A percentile compares a stretch with the other conserved stretches of the same genome.
phyloP scores from a whole-genome alignment of 192 early-diverging fungal genomes.

The Pilobolus umbonatus region DNA sequence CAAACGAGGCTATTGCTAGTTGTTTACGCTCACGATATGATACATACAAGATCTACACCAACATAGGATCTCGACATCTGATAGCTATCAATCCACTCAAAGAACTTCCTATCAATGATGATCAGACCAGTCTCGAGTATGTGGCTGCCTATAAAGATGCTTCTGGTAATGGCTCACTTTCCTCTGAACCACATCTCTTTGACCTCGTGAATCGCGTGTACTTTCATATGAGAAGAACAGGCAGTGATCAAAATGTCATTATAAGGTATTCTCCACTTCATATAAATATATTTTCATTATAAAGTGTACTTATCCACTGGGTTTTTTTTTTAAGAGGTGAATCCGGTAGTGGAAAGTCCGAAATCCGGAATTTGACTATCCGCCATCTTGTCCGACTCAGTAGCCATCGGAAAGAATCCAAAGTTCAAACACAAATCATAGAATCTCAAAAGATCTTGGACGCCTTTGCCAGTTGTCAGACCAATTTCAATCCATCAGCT shows the following conservation, averaged over 20 bases:
- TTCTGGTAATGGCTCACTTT: slow-evolving; percentile 33
- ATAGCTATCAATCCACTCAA: slow-evolving; percentile 53
- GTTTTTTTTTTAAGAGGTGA: slow-evolving; percentile 57
- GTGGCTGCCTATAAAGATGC: slow-evolving; percentile 44
- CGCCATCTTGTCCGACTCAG: slow-evolving; percentile 77
- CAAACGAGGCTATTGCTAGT: slow-evolving; percentile 7
- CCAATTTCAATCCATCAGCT: slow-evolving; percentile 53
- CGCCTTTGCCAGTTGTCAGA: slow-evolving; percentile 75
- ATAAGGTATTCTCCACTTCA: slow-evolving; percentile 42
- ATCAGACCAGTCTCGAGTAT: slow-evolving; percentile 49
- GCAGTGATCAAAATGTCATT: slow-evolving; percentile 67
- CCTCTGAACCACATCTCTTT: slow-evolving; percentile 60
- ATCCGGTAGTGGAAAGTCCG: slow-evolving; percentile 81
- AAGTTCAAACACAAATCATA: slow-evolving; percentile 64
- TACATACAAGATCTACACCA: slow-evolving; percentile 48
- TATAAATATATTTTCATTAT: background rate
- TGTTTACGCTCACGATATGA: slow-evolving; percentile 49
- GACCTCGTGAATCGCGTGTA: slow-evolving; percentile 67
- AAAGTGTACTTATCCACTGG: background rate
- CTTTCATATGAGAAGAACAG: slow-evolving; percentile 62
- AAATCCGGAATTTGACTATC: slow-evolving; percentile 62
- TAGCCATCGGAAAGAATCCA: slow-evolving; percentile 71
- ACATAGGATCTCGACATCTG: slow-evolving; percentile 42
- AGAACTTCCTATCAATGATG: slow-evolving; percentile 40
- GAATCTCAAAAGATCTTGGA: slow-evolving; percentile 69